Percentiles rank a stretch among this genome's conserved stretches.
phyloP scores from a whole-genome alignment of 1,284 basidiomycete genomes.

The Coniferiporia sulphurascens region DNA sequence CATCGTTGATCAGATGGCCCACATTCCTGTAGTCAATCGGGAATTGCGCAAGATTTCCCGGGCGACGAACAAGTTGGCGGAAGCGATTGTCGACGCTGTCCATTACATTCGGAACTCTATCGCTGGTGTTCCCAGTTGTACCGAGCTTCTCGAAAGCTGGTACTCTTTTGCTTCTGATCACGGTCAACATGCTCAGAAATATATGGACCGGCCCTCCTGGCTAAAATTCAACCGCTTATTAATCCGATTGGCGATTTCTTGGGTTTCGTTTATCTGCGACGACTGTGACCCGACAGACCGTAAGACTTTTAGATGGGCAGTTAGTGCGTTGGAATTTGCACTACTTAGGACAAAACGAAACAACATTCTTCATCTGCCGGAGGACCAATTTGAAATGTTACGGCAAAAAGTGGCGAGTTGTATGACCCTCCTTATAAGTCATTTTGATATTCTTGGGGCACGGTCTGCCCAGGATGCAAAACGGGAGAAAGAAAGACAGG shows the following conservation, averaged over 20 bases:
- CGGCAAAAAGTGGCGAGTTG: slow-evolving; percentile 92
- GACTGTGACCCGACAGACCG: slow-evolving; percentile 96
- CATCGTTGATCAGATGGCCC: slow-evolving; percentile 84
- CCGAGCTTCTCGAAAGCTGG: slow-evolving; percentile 94
- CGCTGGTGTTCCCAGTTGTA: slow-evolving; percentile 57
- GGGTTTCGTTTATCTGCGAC: slow-evolving; percentile 98
- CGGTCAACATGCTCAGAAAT: slow-evolving; percentile 81
- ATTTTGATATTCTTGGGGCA: slow-evolving; percentile 97
- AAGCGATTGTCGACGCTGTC: slow-evolving; percentile 89
- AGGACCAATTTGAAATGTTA: slow-evolving; percentile 85
- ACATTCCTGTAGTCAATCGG: slow-evolving; percentile 84
- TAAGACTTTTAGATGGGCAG: slow-evolving; percentile 98
- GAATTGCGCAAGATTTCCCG: slow-evolving; percentile 89
- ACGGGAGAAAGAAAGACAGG: slow-evolving; percentile 80
- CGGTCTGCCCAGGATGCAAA: slow-evolving; percentile 66
- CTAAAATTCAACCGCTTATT: slow-evolving; percentile 79
- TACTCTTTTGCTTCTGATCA: slow-evolving; percentile 96
- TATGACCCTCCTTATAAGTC: slow-evolving; percentile 93
- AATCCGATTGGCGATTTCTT: slow-evolving; percentile 87
- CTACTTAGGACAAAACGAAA: slow-evolving; percentile 86
- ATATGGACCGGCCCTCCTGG: slow-evolving; percentile 74
- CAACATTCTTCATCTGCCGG: slow-evolving; percentile 85
- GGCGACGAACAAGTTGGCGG: slow-evolving; percentile 85
- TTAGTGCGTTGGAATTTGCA: slow-evolving; percentile 93
- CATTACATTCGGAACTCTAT: slow-evolving; percentile 75